Evolutionary conservation across 208 protist genomes (phyloP).

Genomic region (Trypanosomatidae sp.): DNA sequence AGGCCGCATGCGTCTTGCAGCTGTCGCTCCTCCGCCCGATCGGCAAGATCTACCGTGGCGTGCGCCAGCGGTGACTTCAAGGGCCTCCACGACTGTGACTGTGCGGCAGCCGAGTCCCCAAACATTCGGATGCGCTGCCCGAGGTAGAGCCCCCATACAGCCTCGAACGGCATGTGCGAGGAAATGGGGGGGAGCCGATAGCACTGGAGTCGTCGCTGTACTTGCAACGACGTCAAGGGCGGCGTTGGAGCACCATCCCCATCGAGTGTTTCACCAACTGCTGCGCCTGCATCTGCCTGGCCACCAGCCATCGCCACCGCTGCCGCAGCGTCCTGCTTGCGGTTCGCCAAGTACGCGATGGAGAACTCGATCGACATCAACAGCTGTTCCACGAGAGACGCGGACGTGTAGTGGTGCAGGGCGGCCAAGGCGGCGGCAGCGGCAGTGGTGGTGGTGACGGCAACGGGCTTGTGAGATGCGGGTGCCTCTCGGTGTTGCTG

Average conservation of each 20-base stretch:
- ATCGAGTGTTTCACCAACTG: neutral
- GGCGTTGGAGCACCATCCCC: neutral
- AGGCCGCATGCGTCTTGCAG: conserved; percentile 7
- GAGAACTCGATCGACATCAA: conserved; percentile 24
- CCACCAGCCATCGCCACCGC: neutral
- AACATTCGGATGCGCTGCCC: conserved; percentile 7
- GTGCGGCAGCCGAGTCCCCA: neutral
- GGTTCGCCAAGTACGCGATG: conserved; percentile 8
- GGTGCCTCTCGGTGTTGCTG: neutral
- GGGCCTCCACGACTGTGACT: neutral
- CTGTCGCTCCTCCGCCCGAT: neutral
- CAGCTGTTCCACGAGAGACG: conserved; percentile 16
- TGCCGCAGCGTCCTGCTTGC: neutral
- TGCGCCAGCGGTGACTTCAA: neutral
- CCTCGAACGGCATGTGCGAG: neutral
- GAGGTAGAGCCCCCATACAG: conserved; percentile 14
- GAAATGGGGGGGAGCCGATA: conserved; percentile 8
- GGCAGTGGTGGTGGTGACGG: neutral
- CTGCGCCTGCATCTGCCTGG: neutral
- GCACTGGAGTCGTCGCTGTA: conserved; percentile 2
- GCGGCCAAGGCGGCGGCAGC: neutral
- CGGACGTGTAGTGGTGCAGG: conserved; percentile 5
- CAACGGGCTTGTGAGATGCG: neutral
- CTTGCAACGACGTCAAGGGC: conserved; percentile 1
- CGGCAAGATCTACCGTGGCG: neutral